Conservation (phyloP, 2,329 filamentous ascomycete species). For the Lachnellula hyalina region DNA sequence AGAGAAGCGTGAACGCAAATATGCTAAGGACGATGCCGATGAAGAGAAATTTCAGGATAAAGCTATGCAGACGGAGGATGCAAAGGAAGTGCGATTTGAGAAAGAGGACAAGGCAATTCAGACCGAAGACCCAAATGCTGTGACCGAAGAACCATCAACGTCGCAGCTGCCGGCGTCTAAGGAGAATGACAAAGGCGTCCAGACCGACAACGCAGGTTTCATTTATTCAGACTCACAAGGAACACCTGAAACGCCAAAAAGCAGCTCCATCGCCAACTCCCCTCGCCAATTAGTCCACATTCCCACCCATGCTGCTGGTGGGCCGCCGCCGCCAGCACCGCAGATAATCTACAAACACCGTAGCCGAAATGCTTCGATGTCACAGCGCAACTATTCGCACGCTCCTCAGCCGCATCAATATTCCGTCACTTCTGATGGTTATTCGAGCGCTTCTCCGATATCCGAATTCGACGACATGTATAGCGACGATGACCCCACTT, state of each 20-base stretch:
- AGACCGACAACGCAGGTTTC: constrained; percentile 17
- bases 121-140: constrained; percentile 18
- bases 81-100: constrained; percentile 6
- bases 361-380: not conserved
- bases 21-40: constrained; percentile 38
- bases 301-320: not conserved
- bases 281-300: constrained; percentile 2
- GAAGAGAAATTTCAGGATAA: too few species aligned
- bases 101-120: constrained; percentile 24
- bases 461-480: constrained; percentile 56
- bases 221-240: constrained; percentile 15
- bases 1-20: constrained; percentile 34
- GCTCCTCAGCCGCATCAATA: constrained; percentile 29
- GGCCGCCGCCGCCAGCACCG: constrained; percentile 4
- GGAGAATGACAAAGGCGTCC: constrained; percentile 22
- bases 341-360: constrained; percentile 14
- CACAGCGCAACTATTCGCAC: constrained; percentile 11
- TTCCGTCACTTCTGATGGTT: constrained; percentile 38
- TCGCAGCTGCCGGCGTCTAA: constrained; percentile 1
- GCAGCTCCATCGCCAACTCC: constrained; percentile 10
- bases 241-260: constrained; percentile 23
- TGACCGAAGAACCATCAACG: not conserved
- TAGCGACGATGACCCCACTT: constrained; percentile 51
- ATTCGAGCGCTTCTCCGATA: constrained; percentile 56
- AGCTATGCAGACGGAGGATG: constrained; percentile 23